phyloP scores from a whole-genome alignment of 2,329 filamentous ascomycete species.

The Epichloe glyceriae region DNA sequence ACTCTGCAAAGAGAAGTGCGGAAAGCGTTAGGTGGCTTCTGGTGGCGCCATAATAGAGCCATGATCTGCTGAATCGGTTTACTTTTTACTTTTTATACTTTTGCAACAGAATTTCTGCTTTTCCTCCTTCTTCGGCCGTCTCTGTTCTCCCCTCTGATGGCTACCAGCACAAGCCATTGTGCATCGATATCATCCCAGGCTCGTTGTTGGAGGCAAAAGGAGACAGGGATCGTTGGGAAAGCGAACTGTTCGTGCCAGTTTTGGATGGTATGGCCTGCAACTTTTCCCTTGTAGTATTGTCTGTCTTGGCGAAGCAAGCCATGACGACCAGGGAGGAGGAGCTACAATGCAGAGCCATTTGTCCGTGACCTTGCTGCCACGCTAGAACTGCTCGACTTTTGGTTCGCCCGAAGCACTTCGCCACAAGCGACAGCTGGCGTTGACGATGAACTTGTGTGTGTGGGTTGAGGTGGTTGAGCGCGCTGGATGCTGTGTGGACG shows the following conservation, averaged over 20 bases:
- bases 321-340: not conserved
- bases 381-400: too few relatives aligned
- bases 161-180: not conserved
- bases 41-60: not conserved
- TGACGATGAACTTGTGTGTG: slow-evolving; percentile 1
- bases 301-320: too few relatives aligned
- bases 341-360: not conserved
- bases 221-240: not conserved
- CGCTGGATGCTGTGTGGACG: not conserved
- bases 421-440: not conserved
- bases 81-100: not conserved
- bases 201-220: not conserved
- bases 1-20: too few relatives aligned
- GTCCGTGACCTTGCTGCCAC: too few relatives aligned
- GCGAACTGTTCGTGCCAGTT: not conserved
- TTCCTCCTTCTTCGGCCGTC: not conserved
- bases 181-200: not conserved
- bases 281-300: not conserved
- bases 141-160: not conserved
- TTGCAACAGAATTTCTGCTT: too few relatives aligned
- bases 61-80: not conserved
- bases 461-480: not conserved
- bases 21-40: too few relatives aligned
- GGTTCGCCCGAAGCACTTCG: not conserved
- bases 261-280: not conserved